phyloP scores from a whole-genome alignment of 2,329 filamentous ascomycete species.

The Xylariaceae sp. region DNA sequence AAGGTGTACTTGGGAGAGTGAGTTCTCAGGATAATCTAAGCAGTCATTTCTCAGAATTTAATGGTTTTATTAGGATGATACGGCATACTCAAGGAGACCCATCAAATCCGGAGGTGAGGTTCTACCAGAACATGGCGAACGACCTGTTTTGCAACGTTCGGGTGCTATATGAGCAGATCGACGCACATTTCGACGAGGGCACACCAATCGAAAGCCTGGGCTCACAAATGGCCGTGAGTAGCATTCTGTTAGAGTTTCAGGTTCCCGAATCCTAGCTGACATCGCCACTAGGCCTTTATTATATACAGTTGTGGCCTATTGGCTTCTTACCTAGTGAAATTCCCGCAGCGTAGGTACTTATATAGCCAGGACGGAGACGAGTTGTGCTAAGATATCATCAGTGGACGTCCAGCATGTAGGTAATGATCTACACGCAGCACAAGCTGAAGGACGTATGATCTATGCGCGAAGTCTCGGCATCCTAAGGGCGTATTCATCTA shows the following conservation, averaged over 20 bases:
- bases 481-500: conserved; percentile 42
- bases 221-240: conserved; percentile 46
- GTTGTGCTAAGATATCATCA: conserved; percentile 14
- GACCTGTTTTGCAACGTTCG: conserved; percentile 47
- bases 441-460: conserved; percentile 40
- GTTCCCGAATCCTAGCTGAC: conserved; percentile 6
- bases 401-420: conserved; percentile 26
- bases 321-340: conserved; percentile 47
- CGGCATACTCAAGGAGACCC: conserved; percentile 37
- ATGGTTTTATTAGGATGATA: conserved; percentile 36
- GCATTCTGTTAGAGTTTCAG: neutral
- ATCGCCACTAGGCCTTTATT: conserved; percentile 39
- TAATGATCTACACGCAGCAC: conserved; percentile 37
- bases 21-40: conserved; percentile 15
- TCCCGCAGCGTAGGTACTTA: conserved; percentile 40
- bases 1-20: conserved; percentile 50
- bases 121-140: conserved; percentile 40
- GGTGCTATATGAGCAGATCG: conserved; percentile 44
- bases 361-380: neutral
- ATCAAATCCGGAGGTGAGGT: conserved; percentile 29
- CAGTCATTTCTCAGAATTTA: neutral
- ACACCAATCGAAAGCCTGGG: conserved; percentile 45
- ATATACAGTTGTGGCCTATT: conserved; percentile 52
- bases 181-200: conserved; percentile 44
- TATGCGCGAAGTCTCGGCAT: conserved; percentile 42